phyloP scores from a whole-genome alignment of 805 yeast genomes.

The Cyberlindnera maritima region DNA sequence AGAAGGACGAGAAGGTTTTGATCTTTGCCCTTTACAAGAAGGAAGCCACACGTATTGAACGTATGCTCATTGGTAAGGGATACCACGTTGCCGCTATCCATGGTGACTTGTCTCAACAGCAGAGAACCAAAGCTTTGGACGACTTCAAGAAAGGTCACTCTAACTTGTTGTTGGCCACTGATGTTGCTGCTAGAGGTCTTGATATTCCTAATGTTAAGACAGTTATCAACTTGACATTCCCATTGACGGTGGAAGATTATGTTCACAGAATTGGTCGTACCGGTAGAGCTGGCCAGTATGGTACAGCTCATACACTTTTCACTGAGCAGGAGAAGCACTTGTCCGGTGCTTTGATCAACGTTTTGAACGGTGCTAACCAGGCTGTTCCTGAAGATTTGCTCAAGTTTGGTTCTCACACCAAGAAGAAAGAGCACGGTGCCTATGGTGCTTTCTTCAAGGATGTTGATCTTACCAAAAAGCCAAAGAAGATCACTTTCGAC shows the following conservation, averaged over 20 bases:
- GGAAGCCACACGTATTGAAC: slow-evolving; percentile 91
- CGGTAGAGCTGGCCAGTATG: slow-evolving; percentile 95
- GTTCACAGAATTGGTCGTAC: slow-evolving; percentile 98
- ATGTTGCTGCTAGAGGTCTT: slow-evolving; percentile 96
- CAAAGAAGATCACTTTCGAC: slow-evolving; percentile 82
- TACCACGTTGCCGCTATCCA: slow-evolving; percentile 89
- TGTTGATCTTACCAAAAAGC: slow-evolving; percentile 80
- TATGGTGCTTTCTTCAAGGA: slow-evolving; percentile 97
- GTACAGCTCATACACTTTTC: slow-evolving; percentile 92
- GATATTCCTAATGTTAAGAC: slow-evolving; percentile 97
- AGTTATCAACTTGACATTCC: slow-evolving; percentile 93
- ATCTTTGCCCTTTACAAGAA: slow-evolving; percentile 95
- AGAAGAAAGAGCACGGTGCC: slow-evolving; percentile 96
- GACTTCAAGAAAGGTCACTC: slow-evolving; percentile 80
- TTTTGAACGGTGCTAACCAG: slow-evolving; percentile 90
- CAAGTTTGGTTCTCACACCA: slow-evolving; percentile 96
- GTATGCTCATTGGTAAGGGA: slow-evolving; percentile 66
- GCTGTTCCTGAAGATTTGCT: slow-evolving; percentile 92
- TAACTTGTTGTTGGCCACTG: slow-evolving; percentile 86
- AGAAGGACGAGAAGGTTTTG: slow-evolving; percentile 74
- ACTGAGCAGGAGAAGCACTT: slow-evolving; percentile 96
- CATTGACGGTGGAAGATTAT: slow-evolving; percentile 93
- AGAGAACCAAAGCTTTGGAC: slow-evolving; percentile 83
- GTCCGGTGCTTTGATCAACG: slow-evolving; percentile 91
- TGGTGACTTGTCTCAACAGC: slow-evolving; percentile 91